phyloP scores from a whole-genome alignment of 148 eudicot species.

The Rhododendron williamsianum region DNA sequence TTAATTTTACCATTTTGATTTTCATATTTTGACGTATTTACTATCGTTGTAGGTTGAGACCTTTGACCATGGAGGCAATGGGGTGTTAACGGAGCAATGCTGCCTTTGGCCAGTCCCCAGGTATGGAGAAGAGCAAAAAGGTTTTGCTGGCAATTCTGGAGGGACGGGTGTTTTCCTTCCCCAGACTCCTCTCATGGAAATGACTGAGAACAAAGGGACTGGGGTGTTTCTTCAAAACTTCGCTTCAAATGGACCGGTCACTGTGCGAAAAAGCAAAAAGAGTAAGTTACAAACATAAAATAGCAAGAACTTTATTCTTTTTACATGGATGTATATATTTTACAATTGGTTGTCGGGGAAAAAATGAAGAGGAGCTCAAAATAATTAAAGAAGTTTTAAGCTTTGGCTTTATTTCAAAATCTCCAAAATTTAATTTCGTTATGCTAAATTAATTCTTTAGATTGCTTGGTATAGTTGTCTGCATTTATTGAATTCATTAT shows the following conservation, averaged over 20 bases:
- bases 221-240: slow-evolving; percentile 13
- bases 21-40: neutral
- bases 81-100: neutral
- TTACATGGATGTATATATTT: neutral
- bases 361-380: neutral
- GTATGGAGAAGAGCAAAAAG: neutral
- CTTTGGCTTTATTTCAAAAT: neutral
- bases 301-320: neutral
- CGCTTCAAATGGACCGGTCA: neutral
- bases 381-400: neutral
- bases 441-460: neutral
- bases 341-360: neutral
- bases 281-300: slow-evolving; percentile 5
- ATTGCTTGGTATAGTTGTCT: neutral
- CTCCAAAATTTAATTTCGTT: neutral
- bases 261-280: neutral
- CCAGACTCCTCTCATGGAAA: neutral
- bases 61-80: slow-evolving; percentile 7
- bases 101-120: neutral
- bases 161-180: slow-evolving; percentile 24
- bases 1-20: neutral
- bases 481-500: neutral
- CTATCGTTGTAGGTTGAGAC: slow-evolving; percentile 4
- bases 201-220: neutral
- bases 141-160: neutral